A percentile compares a stretch with the other conserved stretches of the same genome.
Conservation (phyloP, 2,329 filamentous ascomycete genomes). For the Trichoderma harzianum region DNA sequence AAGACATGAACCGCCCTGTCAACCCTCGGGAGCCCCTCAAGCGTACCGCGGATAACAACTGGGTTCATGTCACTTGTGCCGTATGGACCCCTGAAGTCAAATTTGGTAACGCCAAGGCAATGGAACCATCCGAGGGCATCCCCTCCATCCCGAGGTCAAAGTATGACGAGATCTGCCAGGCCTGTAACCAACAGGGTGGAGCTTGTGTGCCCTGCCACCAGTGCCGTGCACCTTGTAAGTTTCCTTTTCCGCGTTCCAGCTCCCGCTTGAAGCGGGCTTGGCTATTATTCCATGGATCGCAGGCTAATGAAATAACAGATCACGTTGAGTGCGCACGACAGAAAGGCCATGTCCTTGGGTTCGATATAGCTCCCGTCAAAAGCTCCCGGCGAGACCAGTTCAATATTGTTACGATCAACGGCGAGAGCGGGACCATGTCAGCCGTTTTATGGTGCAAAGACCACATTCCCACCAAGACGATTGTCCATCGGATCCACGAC, state of each 20-base stretch:
- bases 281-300: background rate
- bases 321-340: conserved; percentile 91
- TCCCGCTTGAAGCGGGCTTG: background rate
- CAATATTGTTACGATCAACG: conserved; percentile 74
- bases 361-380: conserved; percentile 88
- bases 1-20: conserved; percentile 76
- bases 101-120: conserved; percentile 77
- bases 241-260: background rate
- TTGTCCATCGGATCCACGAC: conserved; percentile 77
- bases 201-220: conserved; percentile 81
- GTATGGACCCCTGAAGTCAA: conserved; percentile 90
- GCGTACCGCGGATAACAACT: conserved; percentile 92
- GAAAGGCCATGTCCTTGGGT: conserved; percentile 77
- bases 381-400: conserved; percentile 78
- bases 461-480: conserved; percentile 68
- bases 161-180: conserved; percentile 76
- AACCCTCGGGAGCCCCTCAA: conserved; percentile 89
- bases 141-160: conserved; percentile 70
- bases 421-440: conserved; percentile 78
- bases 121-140: conserved; percentile 88
- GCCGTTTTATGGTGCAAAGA: conserved; percentile 90
- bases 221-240: conserved; percentile 55
- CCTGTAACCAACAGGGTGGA: conserved; percentile 72
- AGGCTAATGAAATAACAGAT: conserved; percentile 20
- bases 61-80: conserved; percentile 93